phyloP scores from a whole-genome alignment of 179 eudicot genomes.

The Drosera spatulata region DNA sequence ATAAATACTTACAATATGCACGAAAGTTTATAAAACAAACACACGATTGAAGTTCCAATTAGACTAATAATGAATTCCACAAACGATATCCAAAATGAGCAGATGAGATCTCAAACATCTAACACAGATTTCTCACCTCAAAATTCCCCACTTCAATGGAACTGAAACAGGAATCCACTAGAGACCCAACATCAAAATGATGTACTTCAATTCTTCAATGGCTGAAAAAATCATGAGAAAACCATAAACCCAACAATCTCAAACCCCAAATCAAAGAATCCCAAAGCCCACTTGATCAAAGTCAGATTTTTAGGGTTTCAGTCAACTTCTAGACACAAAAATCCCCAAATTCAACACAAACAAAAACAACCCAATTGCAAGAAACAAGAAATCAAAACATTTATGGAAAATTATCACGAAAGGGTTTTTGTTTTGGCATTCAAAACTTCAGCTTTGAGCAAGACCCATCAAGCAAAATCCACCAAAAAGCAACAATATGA shows the following conservation, averaged over 20 bases:
- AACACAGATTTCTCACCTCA: background rate
- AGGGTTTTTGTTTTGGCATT: no score
- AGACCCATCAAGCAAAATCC: constrained; percentile 21
- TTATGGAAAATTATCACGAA: background rate
- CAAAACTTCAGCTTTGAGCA: no score
- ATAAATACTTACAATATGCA: no score
- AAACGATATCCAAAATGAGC: background rate
- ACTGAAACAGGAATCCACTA: background rate
- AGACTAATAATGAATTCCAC: no score
- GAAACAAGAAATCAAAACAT: constrained; percentile 24
- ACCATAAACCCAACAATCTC: background rate
- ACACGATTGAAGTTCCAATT: no score
- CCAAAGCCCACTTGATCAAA: constrained; percentile 14
- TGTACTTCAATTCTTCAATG: background rate
- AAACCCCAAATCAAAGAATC: constrained; percentile 1
- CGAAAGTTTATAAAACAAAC: no score
- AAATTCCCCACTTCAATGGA: background rate
- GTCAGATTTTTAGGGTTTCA: background rate
- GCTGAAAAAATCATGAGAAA: background rate
- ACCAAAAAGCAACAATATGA: constrained; percentile 34
- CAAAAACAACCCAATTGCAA: constrained; percentile 19
- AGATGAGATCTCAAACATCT: background rate
- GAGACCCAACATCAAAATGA: no score
- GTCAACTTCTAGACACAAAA: constrained; percentile 2
- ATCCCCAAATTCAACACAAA: constrained; percentile 7